These are phyloP conservation scores for Draba incana DNA, from an alignment of 345 rosid species.

Conservation along the genomic window DNA sequence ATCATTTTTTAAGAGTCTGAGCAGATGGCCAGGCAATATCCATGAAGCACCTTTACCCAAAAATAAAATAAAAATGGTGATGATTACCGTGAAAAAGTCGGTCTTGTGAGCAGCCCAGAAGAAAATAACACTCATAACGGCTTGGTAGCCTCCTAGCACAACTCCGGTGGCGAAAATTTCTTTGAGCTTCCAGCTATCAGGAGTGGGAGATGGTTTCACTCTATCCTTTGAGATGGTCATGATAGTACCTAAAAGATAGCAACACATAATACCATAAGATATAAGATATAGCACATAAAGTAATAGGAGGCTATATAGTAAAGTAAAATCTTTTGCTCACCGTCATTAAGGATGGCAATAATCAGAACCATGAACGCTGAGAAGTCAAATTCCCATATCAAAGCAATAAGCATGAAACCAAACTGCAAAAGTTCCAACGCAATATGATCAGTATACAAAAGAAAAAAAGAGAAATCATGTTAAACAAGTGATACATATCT, in stretches of 20 bases:
- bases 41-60: neutral
- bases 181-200: conserved; percentile 91
- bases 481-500: conserved; percentile 7
- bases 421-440: conserved; percentile 31
- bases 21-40: neutral
- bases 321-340: conserved; percentile 47
- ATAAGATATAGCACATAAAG: conserved; percentile 15
- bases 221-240: conserved; percentile 96
- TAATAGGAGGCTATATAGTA: neutral
- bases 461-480: neutral
- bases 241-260: conserved; percentile 65
- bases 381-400: conserved; percentile 56
- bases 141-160: conserved; percentile 80
- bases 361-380: conserved; percentile 89
- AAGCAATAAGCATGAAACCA: conserved; percentile 55
- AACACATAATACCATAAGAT: conserved; percentile 17
- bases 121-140: conserved; percentile 87
- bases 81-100: conserved; percentile 55
- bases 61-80: neutral
- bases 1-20: neutral
- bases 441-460: conserved; percentile 25
- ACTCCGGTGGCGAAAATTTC: conserved; percentile 95
- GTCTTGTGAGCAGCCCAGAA: conserved; percentile 73
- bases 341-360: conserved; percentile 93
- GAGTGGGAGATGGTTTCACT: conserved; percentile 96